These are phyloP conservation scores for Cinchona pubescens DNA, from an alignment of 257 asterid genomes.

Conservation along the genomic window DNA sequence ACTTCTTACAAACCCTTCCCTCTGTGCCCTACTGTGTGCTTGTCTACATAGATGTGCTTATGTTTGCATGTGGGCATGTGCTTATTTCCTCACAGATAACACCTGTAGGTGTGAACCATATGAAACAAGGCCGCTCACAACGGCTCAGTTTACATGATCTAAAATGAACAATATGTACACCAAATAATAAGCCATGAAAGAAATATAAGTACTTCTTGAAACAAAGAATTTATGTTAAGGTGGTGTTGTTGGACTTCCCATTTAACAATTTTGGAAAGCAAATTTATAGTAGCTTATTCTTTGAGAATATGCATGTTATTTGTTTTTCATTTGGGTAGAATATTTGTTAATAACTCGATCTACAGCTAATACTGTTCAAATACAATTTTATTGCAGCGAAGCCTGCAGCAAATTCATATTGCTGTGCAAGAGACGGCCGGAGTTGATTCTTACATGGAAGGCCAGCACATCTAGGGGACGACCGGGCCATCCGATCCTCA, in stretches of 20 bases:
- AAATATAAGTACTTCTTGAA: background rate
- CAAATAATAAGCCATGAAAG: background rate
- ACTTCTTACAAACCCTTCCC: conserved; percentile 8
- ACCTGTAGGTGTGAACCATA: background rate
- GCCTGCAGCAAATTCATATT: conserved; percentile 74
- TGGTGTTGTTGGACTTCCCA: background rate
- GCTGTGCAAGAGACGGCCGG: conserved; percentile 57
- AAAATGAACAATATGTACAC: background rate
- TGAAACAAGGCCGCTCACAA: background rate
- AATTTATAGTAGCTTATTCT: background rate
- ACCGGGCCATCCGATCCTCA: conserved; percentile 56
- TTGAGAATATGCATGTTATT: background rate
- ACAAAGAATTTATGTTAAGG: background rate
- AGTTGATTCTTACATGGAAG: conserved; percentile 52
- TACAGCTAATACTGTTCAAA: background rate
- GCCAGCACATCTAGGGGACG: conserved; percentile 39
- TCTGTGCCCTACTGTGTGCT: background rate
- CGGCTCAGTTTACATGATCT: background rate
- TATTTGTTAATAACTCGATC: background rate
- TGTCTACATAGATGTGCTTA: background rate
- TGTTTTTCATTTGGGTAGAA: background rate
- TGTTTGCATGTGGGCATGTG: background rate
- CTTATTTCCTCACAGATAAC: background rate
- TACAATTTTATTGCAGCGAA: conserved; percentile 45
- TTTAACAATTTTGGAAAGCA: background rate